Percentiles rank a stretch among this genome's conserved stretches.
Evolutionary conservation across 768 basidiomycete genomes (phyloP).

Genomic region (Psilocybe sp.): DNA sequence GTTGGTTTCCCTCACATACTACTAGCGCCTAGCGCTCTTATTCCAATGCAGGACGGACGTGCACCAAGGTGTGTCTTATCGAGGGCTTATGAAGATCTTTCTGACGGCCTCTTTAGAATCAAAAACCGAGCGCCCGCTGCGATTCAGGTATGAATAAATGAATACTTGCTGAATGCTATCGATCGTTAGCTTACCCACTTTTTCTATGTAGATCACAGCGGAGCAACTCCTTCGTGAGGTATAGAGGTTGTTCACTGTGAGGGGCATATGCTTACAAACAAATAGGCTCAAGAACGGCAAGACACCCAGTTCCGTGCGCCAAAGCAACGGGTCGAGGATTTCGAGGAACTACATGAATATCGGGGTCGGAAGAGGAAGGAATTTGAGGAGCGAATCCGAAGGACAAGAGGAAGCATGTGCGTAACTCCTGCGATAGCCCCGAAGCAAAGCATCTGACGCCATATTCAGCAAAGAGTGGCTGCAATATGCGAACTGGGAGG

Average conservation of each 20-base stretch:
- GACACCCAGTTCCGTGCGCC: conserved; percentile 90
- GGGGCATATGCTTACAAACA: conserved; percentile 15
- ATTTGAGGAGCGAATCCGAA: conserved; percentile 82
- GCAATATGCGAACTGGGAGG: conserved; percentile 88
- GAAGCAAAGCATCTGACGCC: conserved; percentile 1
- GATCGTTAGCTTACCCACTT: conserved; percentile 10
- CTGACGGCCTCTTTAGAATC: conserved; percentile 49
- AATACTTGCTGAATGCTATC: conserved; percentile 15
- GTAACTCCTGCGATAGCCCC: conserved; percentile 20
- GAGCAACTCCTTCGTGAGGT: conserved; percentile 97
- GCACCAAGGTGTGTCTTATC: conserved; percentile 58
- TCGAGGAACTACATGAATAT: conserved; percentile 82
- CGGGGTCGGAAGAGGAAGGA: conserved; percentile 84
- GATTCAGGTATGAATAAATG: conserved; percentile 60
- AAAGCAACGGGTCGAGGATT: conserved; percentile 93
- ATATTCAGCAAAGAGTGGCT: conserved; percentile 76
- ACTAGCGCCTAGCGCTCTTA: background rate
- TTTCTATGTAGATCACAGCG: conserved; percentile 77
- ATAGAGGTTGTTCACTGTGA: conserved; percentile 7
- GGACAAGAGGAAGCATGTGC: conserved; percentile 79
- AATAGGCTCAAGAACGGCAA: conserved; percentile 94
- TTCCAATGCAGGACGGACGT: conserved; percentile 75
- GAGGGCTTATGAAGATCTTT: background rate
- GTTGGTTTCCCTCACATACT: no score
- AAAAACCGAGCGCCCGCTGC: conserved; percentile 97